Percentiles rank a stretch among this genome's conserved stretches.
Evolutionary conservation across 768 basidiomycete genomes (phyloP).

Genomic region (Lactarius quietus): DNA sequence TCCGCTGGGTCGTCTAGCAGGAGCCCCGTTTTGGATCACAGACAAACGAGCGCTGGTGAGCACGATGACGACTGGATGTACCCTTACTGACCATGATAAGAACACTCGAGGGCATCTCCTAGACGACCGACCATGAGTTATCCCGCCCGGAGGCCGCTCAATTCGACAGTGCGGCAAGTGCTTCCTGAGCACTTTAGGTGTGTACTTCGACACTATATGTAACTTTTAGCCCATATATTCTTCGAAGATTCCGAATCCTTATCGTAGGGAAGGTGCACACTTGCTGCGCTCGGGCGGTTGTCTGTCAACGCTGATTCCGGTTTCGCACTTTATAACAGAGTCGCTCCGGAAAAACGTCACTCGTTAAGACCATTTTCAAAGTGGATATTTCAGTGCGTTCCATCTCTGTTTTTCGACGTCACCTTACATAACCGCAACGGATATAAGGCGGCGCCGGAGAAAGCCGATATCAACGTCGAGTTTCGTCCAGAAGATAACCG

Average conservation of each 20-base stretch:
- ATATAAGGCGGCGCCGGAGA: not conserved
- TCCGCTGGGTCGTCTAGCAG: too few relatives aligned
- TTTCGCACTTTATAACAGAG: not conserved
- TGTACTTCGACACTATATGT: not conserved
- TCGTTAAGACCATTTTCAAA: slow-evolving; percentile 2
- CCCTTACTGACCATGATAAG: too few relatives aligned
- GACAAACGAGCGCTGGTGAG: not conserved
- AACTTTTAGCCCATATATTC: not conserved
- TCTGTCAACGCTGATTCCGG: not conserved
- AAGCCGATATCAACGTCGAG: not conserved
- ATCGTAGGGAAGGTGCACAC: slow-evolving; percentile 11
- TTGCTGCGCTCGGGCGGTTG: too few relatives aligned
- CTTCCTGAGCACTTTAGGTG: slow-evolving; percentile 8
- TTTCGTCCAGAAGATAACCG: slow-evolving; percentile 8
- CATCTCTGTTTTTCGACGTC: not conserved
- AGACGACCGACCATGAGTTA: not conserved
- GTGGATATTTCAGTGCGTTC: slow-evolving; percentile 4
- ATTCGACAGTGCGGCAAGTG: not conserved
- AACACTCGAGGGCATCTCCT: too few relatives aligned
- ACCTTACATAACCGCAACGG: not conserved
- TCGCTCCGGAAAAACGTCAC: slow-evolving; percentile 15
- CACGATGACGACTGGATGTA: not conserved
- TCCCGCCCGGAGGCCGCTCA: not conserved
- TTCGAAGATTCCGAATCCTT: slow-evolving; percentile 17
- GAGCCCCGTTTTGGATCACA: too few relatives aligned